These are phyloP conservation scores for Phytophthora brassicae DNA, from an alignment of 352 stramenopile genomes.

Conservation along the genomic window DNA sequence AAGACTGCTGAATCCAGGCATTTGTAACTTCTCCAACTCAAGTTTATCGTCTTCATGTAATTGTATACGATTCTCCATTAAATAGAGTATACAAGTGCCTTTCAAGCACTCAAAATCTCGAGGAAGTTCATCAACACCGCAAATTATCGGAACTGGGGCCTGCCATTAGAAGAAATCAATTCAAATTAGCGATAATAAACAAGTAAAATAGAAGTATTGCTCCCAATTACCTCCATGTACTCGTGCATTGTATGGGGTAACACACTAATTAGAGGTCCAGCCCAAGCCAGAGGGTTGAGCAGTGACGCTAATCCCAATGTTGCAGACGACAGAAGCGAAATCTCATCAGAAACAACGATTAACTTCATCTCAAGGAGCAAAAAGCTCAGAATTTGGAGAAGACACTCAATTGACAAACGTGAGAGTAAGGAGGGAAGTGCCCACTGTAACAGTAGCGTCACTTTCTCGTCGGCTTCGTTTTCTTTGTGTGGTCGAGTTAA, in stretches of 20 bases:
- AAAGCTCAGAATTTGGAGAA: slow-evolving; percentile 46
- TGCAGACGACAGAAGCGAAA: slow-evolving; percentile 42
- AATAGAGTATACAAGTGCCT: slow-evolving; percentile 41
- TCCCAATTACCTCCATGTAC: slow-evolving; percentile 51
- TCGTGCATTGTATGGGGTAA: slow-evolving; percentile 51
- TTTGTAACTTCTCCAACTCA: slow-evolving; percentile 11
- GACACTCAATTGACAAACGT: slow-evolving; percentile 37
- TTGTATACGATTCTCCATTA: slow-evolving; percentile 32
- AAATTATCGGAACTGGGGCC: slow-evolving; percentile 57
- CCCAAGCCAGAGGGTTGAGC: slow-evolving; percentile 50
- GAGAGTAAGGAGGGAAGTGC: slow-evolving; percentile 39
- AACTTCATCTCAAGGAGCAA: slow-evolving; percentile 58
- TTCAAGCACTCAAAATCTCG: slow-evolving; percentile 37
- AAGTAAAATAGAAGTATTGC: neutral
- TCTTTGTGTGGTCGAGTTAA: slow-evolving; percentile 38
- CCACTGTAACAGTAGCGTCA: slow-evolving; percentile 47
- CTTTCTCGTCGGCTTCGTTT: slow-evolving; percentile 40
- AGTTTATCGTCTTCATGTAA: slow-evolving; percentile 40
- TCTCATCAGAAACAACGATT: slow-evolving; percentile 49
- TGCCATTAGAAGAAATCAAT: slow-evolving; percentile 9
- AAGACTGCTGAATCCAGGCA: slow-evolving; percentile 37
- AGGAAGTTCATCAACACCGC: slow-evolving; percentile 46
- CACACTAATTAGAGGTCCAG: slow-evolving; percentile 52
- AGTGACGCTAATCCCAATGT: slow-evolving; percentile 46
- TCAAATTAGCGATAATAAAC: neutral